phyloP scores from a whole-genome alignment of 2,329 filamentous ascomycete species.

The Colletotrichum magnum region DNA sequence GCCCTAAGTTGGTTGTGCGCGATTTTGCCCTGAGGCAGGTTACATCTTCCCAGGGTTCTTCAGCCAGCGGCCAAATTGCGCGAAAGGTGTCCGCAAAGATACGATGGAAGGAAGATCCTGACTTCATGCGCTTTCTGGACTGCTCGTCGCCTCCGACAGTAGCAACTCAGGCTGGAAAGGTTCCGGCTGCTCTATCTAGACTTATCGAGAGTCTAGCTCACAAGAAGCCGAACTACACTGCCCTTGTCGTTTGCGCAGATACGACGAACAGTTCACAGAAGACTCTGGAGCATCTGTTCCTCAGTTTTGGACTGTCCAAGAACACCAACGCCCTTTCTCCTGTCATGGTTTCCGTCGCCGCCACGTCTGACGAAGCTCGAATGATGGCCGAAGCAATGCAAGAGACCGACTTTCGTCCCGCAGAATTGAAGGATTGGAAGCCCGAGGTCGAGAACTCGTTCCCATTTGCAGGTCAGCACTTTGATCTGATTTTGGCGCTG shows the following conservation, averaged over 20 bases:
- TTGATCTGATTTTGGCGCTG: not conserved
- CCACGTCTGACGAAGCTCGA: not conserved
- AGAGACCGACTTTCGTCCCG: not conserved
- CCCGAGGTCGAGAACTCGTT: not conserved
- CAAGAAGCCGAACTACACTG: conserved; percentile 5
- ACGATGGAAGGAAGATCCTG: conserved; percentile 17
- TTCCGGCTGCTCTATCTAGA: not conserved
- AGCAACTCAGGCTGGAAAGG: not conserved
- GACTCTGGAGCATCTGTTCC: not conserved
- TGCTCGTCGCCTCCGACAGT: not conserved
- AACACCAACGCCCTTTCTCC: not conserved
- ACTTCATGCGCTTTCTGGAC: not conserved
- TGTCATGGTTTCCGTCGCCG: not conserved
- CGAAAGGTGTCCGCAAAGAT: conserved; percentile 19
- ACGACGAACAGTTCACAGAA: not conserved
- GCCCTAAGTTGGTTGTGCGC: conserved; percentile 29
- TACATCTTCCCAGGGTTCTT: conserved; percentile 14
- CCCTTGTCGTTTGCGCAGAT: not conserved
- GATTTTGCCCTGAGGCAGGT: conserved; percentile 39
- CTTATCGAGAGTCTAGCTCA: conserved; percentile 1
- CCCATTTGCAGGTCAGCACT: not conserved
- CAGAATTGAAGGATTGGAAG: not conserved
- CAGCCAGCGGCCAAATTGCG: not conserved
- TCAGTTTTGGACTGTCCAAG: not conserved
- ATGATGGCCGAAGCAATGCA: not conserved